Base-by-base conservation (phyloP, 345 rosid genomes). In the Euphorbia pulcherrima region DNA sequence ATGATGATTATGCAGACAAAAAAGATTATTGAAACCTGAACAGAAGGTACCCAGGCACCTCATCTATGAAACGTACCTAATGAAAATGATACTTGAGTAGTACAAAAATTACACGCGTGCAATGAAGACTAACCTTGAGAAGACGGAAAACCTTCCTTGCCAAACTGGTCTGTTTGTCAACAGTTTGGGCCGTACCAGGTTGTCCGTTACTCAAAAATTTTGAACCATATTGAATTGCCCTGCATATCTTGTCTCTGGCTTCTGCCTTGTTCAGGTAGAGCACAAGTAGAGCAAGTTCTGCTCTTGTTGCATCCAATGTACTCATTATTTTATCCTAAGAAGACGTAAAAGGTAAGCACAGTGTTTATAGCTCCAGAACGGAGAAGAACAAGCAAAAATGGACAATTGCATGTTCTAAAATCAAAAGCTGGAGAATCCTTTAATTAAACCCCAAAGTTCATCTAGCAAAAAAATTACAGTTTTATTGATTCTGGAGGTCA, bases 101-200 rank as follows among this genome's bases (percentile, higher is more conserved):
- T 60, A 24, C 26, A 10, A 40, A n/a, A n/a, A 17, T 2, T 37
- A 1, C 8, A 24, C 17, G 16, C 2, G n/a, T 56, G 59, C n/a
- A 28, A 57, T 33, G 4, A 24, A 52, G 37, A 33, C 60, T 55
- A 59, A 92, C 99, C 99, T 92, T 95, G 55, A 86, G 85, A 69
- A 95, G 92, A 66, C 99, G 98, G 79, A 95, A 95, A 68, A 95
- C 99, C 81, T 92, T 95, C 71, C 99, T 73, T 7, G 99, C 99
- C 87, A 95, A 81, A 80, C 94, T 95, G 70, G 99, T 95, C 39
- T 89, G 82, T 73, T 87, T 92, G 82, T 95, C 96, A 17, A 95
- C 97, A 73, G 74, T 88, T 81, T 90, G 97, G 67, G 99, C 97
- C 0, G 94, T 87, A 73, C 99, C 96, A 73, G 99, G 87, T 66